Percentiles rank a stretch among this genome's conserved stretches.
These are phyloP conservation scores for Benincasa hispida DNA, from an alignment of 306 rosid genomes.

Conservation along the genomic window DNA sequence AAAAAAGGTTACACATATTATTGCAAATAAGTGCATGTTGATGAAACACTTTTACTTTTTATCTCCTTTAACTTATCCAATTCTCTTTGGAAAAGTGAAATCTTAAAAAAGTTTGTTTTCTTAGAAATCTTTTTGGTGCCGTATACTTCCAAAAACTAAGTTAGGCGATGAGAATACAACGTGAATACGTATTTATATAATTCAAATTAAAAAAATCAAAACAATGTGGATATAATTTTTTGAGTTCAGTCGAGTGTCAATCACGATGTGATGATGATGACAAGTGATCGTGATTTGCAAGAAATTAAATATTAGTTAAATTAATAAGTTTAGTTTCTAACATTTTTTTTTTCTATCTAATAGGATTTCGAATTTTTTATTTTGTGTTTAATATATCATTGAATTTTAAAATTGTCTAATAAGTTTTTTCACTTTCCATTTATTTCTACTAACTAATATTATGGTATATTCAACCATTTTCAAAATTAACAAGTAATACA, in stretches of 20 bases:
- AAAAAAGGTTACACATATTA: background rate
- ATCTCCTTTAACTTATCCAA: background rate
- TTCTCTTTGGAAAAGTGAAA: background rate
- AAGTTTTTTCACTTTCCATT: no score
- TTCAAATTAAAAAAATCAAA: background rate
- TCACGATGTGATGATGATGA: background rate
- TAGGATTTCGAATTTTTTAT: no score
- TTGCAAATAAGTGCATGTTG: background rate
- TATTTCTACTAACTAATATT: no score
- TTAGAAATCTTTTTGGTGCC: background rate
- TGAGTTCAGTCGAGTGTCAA: background rate
- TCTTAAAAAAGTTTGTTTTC: background rate
- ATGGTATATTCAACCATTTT: no score
- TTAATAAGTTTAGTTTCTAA: no score
- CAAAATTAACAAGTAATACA: no score
- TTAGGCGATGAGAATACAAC: background rate
- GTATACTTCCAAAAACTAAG: slow-evolving; percentile 4
- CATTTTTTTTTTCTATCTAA: no score
- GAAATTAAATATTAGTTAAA: no score
- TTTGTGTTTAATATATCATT: no score
- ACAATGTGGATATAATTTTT: no score
- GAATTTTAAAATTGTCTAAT: no score
- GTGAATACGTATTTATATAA: background rate
- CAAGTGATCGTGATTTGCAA: no score
- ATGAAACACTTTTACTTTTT: background rate